Conservation (phyloP, 139 green algal species). For the Monoraphidium neglectum region DNA sequence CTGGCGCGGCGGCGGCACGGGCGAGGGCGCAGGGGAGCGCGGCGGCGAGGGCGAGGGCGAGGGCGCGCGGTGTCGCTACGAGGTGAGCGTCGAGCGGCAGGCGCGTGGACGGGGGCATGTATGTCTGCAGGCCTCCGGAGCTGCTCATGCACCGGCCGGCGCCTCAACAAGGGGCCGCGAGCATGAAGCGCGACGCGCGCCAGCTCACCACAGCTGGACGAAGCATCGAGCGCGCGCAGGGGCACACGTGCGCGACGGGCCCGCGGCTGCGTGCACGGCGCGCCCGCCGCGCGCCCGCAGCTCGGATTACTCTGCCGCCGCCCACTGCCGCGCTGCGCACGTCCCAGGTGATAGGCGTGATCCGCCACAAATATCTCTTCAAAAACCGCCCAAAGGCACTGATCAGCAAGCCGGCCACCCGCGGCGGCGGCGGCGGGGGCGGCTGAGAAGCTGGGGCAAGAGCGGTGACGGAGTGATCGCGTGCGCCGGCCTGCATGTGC, state of each 20-base stretch:
- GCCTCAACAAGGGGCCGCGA: neutral
- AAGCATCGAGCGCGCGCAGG: neutral
- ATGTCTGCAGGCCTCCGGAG: too few species aligned
- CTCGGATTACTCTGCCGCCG: neutral
- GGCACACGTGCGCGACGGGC: neutral
- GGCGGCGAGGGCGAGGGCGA: neutral
- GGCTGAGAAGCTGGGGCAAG: too few species aligned
- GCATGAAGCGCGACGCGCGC: neutral
- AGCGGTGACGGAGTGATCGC: too few species aligned
- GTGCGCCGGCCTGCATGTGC: too few species aligned
- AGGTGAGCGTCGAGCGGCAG: too few species aligned
- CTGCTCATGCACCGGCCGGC: too few species aligned
- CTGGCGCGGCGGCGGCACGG: neutral
- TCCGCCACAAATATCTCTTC: constrained; percentile 82
- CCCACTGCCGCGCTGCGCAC: neutral
- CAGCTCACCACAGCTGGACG: neutral
- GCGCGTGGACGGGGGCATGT: too few species aligned
- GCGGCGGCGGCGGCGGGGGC: neutral
- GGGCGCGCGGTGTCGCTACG: neutral
- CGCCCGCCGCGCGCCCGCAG: too few species aligned
- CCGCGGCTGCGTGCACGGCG: too few species aligned
- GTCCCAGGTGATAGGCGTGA: constrained; percentile 70
- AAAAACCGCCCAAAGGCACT: constrained; percentile 77
- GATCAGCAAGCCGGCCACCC: constrained; percentile 65
- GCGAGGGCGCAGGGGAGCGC: neutral